Percentiles rank a stretch among this genome's conserved stretches.
Conservation (phyloP, 225 moss, liverwort and hornwort genomes). For the Marchantia polymorpha region DNA sequence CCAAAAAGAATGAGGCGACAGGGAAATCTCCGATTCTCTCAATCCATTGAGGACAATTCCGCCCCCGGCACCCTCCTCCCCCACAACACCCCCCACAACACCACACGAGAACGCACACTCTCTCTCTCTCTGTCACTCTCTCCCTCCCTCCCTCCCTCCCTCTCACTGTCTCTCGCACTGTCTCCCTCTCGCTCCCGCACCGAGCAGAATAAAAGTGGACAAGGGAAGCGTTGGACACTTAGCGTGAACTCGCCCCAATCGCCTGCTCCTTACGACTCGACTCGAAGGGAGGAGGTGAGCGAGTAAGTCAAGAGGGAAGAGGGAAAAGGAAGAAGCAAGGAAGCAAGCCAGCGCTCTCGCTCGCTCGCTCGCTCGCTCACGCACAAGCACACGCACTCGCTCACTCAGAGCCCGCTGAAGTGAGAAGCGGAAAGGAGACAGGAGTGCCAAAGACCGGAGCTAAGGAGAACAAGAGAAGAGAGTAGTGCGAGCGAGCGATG, state of each 20-base stretch:
- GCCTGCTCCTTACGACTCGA: neutral
- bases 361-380: neutral
- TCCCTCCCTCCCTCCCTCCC: no score
- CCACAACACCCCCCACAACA: no score
- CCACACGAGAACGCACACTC: no score
- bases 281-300: neutral
- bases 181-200: no score
- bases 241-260: neutral
- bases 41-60: neutral
- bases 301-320: neutral
- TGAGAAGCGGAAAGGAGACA: neutral
- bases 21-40: neutral
- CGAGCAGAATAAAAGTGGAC: neutral
- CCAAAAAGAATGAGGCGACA: neutral
- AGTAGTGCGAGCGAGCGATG: neutral
- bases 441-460: neutral
- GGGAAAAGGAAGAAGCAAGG: no score
- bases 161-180: no score
- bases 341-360: neutral
- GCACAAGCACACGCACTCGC: neutral
- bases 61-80: no score
- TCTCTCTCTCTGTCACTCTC: no score
- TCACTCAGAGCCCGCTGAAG: neutral
- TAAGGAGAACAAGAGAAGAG: neutral
- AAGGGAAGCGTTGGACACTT: neutral